Percentiles rank a stretch among this genome's conserved stretches.
These are phyloP conservation scores for Carex arenaria DNA, from an alignment of 202 grass and related monocot genomes.

Conservation along the genomic window DNA sequence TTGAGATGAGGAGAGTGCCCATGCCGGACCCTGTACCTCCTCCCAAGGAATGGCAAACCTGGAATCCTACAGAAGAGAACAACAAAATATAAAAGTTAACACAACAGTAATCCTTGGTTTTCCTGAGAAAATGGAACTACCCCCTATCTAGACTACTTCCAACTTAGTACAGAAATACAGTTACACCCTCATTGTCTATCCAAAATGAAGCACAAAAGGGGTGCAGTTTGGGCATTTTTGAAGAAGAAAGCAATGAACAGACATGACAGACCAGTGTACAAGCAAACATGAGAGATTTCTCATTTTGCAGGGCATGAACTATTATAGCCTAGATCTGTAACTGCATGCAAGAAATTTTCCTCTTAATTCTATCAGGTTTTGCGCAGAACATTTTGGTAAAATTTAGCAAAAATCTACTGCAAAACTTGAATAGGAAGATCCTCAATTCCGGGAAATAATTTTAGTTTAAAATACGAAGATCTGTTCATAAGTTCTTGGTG, in stretches of 20 bases:
- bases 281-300: background rate
- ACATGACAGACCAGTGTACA: background rate
- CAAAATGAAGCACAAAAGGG: background rate
- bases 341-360: background rate
- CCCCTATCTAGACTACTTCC: background rate
- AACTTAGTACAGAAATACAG: background rate
- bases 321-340: background rate
- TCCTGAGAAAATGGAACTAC: background rate
- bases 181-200: background rate
- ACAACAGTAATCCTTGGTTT: background rate
- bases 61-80: constrained; percentile 60
- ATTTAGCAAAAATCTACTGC: background rate
- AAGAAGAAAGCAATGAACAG: background rate
- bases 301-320: background rate
- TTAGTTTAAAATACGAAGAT: background rate
- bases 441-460: background rate
- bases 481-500: background rate
- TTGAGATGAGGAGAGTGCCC: constrained; percentile 93
- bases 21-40: constrained; percentile 96
- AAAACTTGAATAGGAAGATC: background rate
- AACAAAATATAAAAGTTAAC: constrained; percentile 5
- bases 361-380: background rate
- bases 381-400: background rate
- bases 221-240: background rate
- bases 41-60: constrained; percentile 96